Conservation (phyloP, 768 basidiomycete species). For the Tephrocybe sp. region DNA sequence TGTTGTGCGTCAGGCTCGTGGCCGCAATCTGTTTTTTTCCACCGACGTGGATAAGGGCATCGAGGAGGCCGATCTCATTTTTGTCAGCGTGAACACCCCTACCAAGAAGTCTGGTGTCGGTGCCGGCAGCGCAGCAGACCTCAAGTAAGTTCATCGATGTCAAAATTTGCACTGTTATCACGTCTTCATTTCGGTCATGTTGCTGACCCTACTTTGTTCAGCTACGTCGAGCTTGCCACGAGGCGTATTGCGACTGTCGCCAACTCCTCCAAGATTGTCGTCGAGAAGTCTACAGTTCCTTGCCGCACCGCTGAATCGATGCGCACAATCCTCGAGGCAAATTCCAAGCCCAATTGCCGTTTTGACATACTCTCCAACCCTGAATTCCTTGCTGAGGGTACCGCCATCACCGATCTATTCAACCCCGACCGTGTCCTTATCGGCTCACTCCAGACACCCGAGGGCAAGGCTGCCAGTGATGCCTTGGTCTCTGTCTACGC, state of each 20-base stretch:
- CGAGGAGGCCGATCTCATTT: constrained; percentile 94
- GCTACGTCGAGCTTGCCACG: constrained; percentile 96
- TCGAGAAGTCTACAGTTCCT: constrained; percentile 99
- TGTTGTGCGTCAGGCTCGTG: constrained; percentile 85
- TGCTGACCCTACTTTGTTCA: constrained; percentile 31
- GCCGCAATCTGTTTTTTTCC: constrained; percentile 96
- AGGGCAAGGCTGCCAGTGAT: constrained; percentile 80
- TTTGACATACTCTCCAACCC: constrained; percentile 99
- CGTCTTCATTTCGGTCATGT: constrained; percentile 8
- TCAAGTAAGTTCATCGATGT: constrained; percentile 72
- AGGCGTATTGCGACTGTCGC: constrained; percentile 94
- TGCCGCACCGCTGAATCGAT: constrained; percentile 99
- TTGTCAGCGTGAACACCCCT: constrained; percentile 98
- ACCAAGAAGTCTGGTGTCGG: constrained; percentile 98
- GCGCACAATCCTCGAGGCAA: constrained; percentile 98
- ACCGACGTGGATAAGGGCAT: constrained; percentile 94
- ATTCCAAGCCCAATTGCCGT: constrained; percentile 86
- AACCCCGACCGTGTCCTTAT: constrained; percentile 95
- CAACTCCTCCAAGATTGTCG: constrained; percentile 92
- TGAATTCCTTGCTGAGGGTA: constrained; percentile 98
- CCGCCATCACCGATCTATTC: constrained; percentile 89
- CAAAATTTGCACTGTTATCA: constrained; percentile 6
- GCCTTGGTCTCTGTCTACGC: constrained; percentile 82
- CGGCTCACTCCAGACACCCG: constrained; percentile 88
- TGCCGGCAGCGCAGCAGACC: constrained; percentile 96